Evolutionary conservation across 768 basidiomycete genomes (phyloP).

Genomic region (Mycena maculata): DNA sequence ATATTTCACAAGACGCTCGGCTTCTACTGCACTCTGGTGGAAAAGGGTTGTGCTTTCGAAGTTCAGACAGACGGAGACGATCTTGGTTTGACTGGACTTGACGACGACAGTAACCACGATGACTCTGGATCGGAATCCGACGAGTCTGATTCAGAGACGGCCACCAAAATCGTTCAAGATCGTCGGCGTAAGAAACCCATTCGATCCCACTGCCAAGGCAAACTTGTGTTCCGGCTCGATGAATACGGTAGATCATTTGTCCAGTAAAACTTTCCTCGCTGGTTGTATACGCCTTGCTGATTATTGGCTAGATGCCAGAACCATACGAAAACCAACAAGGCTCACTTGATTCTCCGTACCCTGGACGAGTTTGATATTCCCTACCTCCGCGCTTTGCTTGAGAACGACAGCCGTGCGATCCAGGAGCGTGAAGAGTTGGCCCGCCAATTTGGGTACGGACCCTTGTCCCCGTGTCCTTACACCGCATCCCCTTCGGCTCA

Average conservation of each 20-base stretch:
- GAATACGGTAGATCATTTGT: constrained; percentile 12
- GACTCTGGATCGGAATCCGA: not conserved
- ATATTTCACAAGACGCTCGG: constrained; percentile 39
- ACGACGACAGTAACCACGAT: not conserved
- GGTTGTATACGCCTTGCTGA: not conserved
- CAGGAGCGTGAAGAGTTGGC: not conserved
- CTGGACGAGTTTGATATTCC: constrained; percentile 36
- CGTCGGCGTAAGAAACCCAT: not conserved
- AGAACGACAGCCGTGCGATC: constrained; percentile 2
- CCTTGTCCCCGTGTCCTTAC: constrained; percentile 34
- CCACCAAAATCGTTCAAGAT: not conserved
- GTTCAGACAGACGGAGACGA: not conserved
- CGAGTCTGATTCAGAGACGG: not conserved
- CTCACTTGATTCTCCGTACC: constrained; percentile 38
- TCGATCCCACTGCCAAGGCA: not conserved
- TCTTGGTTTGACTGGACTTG: constrained; percentile 4
- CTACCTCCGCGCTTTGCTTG: constrained; percentile 39
- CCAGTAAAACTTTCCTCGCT: not conserved
- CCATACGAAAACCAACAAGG: not conserved
- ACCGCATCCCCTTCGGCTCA: constrained; percentile 30
- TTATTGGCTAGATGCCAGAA: not conserved
- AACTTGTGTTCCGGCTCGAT: not conserved
- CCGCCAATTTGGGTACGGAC: constrained; percentile 34
- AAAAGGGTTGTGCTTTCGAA: constrained; percentile 36
- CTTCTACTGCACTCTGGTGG: constrained; percentile 34